Evolutionary conservation across 2,329 filamentous ascomycete genomes (phyloP), one percentile per base, ranked within the genome.

Genomic region (Curvularia eragrostidis): DNA sequence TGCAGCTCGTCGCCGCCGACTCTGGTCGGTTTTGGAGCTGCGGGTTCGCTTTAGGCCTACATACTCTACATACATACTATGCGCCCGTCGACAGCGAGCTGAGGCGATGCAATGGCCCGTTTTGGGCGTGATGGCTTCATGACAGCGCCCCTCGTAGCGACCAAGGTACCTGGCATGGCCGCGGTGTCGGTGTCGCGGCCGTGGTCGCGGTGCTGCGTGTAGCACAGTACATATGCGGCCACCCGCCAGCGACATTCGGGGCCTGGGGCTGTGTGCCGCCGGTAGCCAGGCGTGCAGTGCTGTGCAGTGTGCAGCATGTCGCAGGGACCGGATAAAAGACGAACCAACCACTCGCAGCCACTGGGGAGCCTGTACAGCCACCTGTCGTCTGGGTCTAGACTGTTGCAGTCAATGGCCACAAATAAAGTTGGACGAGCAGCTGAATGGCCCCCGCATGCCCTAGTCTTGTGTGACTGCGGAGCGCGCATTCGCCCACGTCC

Each of bases 31-130:
- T 66, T 75, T 61, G 71, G 73, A 69, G 68, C 68, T 71, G 63
- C 65, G 70, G 74, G 69, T 77, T 77, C 74, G 74, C 74, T 77
- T 77, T 75, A 75, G 71, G 74, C 73, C 71, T 65, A 77, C 73
- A 77, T 73, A 52, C 47, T 8, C 47, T 32, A 12, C 18, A 34
- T 26, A 26, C 24, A 26, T 34, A 15, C 15, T 30, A 32, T 38
- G 21, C 46, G 18, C 12, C 9, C 21, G 18, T 24, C 8, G 34
- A 36, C 5, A 36, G 18, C n/a, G 6, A 13, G 32, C 46, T 32
- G 13, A 23, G 23, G 48, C 42, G 50, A 15, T 38, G 30, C 32
- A n/a, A 28, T 28, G 39, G 42, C 21, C 32, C 12, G 4, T 30
- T 24, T 3, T 10, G 24, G 47, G 26, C 8, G 41, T 44, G 44